phyloP scores from a whole-genome alignment of 306 rosid species.

The Quercus wislizeni region DNA sequence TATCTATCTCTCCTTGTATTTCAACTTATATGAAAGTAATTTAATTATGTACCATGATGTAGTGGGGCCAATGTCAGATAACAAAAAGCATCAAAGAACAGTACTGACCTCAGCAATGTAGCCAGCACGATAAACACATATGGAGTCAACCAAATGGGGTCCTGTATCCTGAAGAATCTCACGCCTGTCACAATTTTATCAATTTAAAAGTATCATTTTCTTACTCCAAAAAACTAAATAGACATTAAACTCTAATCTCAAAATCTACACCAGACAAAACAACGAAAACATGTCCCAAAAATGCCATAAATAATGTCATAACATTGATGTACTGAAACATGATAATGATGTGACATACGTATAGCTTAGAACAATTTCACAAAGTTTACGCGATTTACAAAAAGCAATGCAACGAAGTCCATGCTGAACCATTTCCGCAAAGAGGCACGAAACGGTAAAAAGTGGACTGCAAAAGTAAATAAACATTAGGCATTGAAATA shows the following conservation, averaged over 20 bases:
- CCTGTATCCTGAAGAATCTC: constrained; percentile 84
- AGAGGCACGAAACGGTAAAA: constrained; percentile 61
- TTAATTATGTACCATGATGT: neutral
- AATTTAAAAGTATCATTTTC: constrained; percentile 20
- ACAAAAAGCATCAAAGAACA: neutral
- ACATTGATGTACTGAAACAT: constrained; percentile 28
- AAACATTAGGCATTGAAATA: constrained; percentile 21
- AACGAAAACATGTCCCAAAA: constrained; percentile 11
- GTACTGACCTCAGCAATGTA: constrained; percentile 71
- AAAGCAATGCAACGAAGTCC: constrained; percentile 95
- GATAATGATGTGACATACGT: constrained; percentile 61
- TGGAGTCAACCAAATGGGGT: constrained; percentile 59
- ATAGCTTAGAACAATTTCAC: constrained; percentile 76
- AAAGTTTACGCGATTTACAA: constrained; percentile 86
- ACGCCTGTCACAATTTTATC: constrained; percentile 50
- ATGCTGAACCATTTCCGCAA: constrained; percentile 98
- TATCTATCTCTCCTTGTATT: no score
- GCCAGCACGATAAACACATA: constrained; percentile 90
- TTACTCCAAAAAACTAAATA: constrained; percentile 14
- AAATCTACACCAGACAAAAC: constrained; percentile 12
- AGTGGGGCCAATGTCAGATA: neutral
- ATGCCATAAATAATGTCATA: constrained; percentile 15
- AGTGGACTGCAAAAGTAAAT: constrained; percentile 60
- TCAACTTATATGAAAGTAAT: neutral
- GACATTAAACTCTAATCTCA: constrained; percentile 8